Evolutionary conservation across 805 yeast genomes (phyloP).

Genomic region (Jamesozyma spencerorum): DNA sequence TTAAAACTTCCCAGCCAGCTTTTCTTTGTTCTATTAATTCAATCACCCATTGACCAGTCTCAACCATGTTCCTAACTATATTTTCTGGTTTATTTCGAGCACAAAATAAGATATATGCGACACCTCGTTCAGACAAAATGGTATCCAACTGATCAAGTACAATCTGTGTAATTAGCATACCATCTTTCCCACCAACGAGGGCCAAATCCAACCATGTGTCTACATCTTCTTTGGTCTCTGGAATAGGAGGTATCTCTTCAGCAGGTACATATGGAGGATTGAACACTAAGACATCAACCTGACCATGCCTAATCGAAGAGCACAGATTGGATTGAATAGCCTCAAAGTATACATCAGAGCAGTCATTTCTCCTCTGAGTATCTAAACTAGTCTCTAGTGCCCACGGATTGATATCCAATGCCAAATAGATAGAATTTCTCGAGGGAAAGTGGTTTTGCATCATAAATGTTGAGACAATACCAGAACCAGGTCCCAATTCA

Average conservation of each 20-base stretch:
- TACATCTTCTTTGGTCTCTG: slow-evolving; percentile 36
- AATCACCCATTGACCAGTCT: slow-evolving; percentile 40
- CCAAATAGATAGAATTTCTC: slow-evolving; percentile 37
- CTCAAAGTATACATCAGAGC: slow-evolving; percentile 32
- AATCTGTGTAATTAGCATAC: slow-evolving; percentile 75
- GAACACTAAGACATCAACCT: slow-evolving; percentile 68
- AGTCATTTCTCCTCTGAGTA: slow-evolving; percentile 35
- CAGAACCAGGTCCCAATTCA: slow-evolving; percentile 91
- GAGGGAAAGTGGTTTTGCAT: slow-evolving; percentile 43
- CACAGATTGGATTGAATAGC: slow-evolving; percentile 51
- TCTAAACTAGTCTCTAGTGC: slow-evolving; percentile 49
- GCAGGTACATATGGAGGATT: slow-evolving; percentile 98
- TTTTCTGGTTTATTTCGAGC: slow-evolving; percentile 75
- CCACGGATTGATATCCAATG: slow-evolving; percentile 75
- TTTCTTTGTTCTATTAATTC: slow-evolving; percentile 52
- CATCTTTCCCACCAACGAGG: slow-evolving; percentile 78
- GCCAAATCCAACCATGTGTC: slow-evolving; percentile 82
- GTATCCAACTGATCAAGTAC: slow-evolving; percentile 47
- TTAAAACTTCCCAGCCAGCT: slow-evolving; percentile 93
- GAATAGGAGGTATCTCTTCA: slow-evolving; percentile 56
- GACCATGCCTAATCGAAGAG: slow-evolving; percentile 34
- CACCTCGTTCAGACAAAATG: slow-evolving; percentile 50
- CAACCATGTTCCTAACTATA: slow-evolving; percentile 42
- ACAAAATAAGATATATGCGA: slow-evolving; percentile 84
- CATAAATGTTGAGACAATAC: slow-evolving; percentile 74